phyloP scores from a whole-genome alignment of 257 asterid genomes.

The Echites panduratus region DNA sequence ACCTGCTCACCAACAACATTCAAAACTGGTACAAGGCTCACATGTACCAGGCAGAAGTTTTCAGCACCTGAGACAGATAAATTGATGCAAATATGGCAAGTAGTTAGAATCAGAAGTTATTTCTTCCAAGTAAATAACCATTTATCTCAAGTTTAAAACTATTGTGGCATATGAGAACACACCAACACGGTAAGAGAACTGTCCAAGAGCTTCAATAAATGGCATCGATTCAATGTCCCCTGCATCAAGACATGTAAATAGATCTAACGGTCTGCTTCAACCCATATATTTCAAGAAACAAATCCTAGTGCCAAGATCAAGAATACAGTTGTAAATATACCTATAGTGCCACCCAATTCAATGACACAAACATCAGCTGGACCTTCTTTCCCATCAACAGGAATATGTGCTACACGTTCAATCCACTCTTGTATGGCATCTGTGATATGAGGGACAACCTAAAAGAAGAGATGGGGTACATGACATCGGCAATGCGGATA shows the following conservation, averaged over 20 bases:
- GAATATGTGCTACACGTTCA: constrained; percentile 40
- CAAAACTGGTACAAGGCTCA: constrained; percentile 89
- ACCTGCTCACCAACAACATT: constrained; percentile 94
- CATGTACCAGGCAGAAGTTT: constrained; percentile 89
- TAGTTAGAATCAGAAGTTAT: not conserved
- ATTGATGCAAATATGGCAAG: constrained; percentile 9
- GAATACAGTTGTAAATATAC: constrained; percentile 10
- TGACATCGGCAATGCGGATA: not conserved
- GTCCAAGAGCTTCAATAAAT: constrained; percentile 90
- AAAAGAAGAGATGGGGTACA: constrained; percentile 9
- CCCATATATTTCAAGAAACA: not conserved
- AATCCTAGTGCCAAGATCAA: not conserved
- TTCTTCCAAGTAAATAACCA: not conserved
- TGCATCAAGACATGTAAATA: constrained; percentile 21
- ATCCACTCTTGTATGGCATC: constrained; percentile 50
- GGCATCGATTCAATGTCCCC: constrained; percentile 98
- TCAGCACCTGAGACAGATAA: constrained; percentile 57
- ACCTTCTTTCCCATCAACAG: constrained; percentile 45
- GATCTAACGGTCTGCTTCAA: not conserved
- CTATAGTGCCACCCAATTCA: constrained; percentile 49
- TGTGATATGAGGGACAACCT: constrained; percentile 51
- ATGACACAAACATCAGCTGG: constrained; percentile 56
- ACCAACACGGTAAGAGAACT: constrained; percentile 89
- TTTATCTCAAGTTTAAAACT: constrained; percentile 2
- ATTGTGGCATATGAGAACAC: constrained; percentile 17